phyloP scores from a whole-genome alignment of 306 rosid species.

The Trifolium repens region DNA sequence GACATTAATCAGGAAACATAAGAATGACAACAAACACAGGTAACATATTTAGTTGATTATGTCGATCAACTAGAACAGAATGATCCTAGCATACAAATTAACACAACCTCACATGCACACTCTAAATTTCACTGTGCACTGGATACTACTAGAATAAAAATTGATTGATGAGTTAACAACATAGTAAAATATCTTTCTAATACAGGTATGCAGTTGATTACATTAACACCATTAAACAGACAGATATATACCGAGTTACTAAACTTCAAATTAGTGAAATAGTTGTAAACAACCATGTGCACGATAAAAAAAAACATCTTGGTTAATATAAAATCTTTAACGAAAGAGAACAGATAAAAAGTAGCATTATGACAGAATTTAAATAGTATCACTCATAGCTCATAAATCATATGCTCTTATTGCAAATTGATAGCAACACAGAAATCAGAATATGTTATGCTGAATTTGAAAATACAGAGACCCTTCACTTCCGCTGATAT shows the following conservation, averaged over 20 bases:
- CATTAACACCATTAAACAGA: constrained; percentile 2
- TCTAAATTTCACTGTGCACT: constrained; percentile 21
- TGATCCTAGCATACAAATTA: constrained; percentile 18
- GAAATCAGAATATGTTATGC: constrained; percentile 4
- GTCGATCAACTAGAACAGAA: constrained; percentile 29
- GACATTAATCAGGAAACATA: neutral
- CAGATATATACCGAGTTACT: constrained; percentile 18
- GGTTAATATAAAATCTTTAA: neutral
- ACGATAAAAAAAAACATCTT: neutral
- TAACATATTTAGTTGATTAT: constrained; percentile 26
- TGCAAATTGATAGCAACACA: constrained; percentile 28
- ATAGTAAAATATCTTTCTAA: constrained; percentile 27
- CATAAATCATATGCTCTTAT: constrained; percentile 10
- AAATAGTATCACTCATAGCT: neutral
- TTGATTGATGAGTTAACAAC: constrained; percentile 25
- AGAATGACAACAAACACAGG: constrained; percentile 20
- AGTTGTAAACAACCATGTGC: constrained; percentile 8
- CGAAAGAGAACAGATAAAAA: neutral
- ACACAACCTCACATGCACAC: constrained; percentile 7
- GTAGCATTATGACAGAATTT: constrained; percentile 14
- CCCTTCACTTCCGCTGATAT: constrained; percentile 1
- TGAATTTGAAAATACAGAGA: constrained; percentile 7
- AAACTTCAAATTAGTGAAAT: constrained; percentile 28
- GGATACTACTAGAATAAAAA: constrained; percentile 28
- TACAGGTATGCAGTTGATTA: constrained; percentile 22